Evolutionary conservation across 768 basidiomycete genomes (phyloP).

Genomic region (Podaxis pistillaris): DNA sequence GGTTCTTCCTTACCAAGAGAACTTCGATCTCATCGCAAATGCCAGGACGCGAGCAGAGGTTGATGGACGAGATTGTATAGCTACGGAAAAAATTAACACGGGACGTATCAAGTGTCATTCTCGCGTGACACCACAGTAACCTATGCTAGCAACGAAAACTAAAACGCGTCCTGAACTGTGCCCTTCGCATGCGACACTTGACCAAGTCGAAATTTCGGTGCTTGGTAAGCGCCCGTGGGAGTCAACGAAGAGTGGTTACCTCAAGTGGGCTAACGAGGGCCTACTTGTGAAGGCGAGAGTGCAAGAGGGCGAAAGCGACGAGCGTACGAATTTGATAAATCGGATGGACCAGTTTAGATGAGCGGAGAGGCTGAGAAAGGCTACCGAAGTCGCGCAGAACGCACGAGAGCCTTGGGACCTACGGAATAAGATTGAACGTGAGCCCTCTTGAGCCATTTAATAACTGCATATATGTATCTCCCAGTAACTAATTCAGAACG

Average conservation of each 20-base stretch:
- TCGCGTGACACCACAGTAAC: background rate
- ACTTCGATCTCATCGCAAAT: constrained; percentile 61
- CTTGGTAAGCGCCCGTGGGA: constrained; percentile 8
- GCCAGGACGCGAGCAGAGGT: constrained; percentile 54
- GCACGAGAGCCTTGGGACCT: constrained; percentile 1
- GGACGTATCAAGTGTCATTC: constrained; percentile 57
- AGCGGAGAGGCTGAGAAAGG: constrained; percentile 8
- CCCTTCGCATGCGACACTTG: background rate
- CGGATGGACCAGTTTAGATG: background rate
- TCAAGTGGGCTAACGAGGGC: constrained; percentile 9
- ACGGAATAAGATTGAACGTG: background rate
- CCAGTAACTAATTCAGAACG: no score
- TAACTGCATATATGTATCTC: no score
- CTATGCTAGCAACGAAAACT: constrained; percentile 6
- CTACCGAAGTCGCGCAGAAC: constrained; percentile 1
- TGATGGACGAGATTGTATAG: constrained; percentile 67
- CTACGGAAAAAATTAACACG: constrained; percentile 64
- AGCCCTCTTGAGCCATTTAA: no score
- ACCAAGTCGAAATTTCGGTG: constrained; percentile 1
- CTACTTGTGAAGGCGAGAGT: background rate
- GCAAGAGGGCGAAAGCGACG: background rate
- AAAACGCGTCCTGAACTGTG: background rate
- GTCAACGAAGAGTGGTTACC: constrained; percentile 9
- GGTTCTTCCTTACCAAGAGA: constrained; percentile 73
- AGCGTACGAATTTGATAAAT: background rate